phyloP scores from a whole-genome alignment of 73 alveolate genomes.

The Blepharisma japonicum region DNA sequence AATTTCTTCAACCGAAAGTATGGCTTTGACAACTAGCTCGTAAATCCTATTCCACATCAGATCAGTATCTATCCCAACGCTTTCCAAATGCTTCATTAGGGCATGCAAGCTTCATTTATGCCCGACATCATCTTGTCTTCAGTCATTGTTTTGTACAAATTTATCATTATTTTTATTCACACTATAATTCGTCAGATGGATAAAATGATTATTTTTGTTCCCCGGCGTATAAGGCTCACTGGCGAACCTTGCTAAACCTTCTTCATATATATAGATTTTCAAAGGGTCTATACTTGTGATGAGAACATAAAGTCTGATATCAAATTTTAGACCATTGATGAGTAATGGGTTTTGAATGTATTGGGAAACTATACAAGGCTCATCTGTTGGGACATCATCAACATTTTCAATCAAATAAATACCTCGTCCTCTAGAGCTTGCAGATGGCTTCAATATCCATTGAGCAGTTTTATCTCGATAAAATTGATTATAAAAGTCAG shows the following conservation, averaged over 20 bases:
- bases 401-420: conserved; percentile 56
- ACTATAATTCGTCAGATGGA: conserved; percentile 74
- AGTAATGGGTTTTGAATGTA: conserved; percentile 74
- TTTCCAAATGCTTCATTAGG: neutral
- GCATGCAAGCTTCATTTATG: conserved; percentile 67
- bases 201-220: conserved; percentile 36
- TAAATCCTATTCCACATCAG: conserved; percentile 52
- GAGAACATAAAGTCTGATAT: conserved; percentile 70
- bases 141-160: conserved; percentile 27
- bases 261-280: conserved; percentile 65
- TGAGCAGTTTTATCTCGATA: conserved; percentile 52
- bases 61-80: conserved; percentile 44
- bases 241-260: conserved; percentile 69
- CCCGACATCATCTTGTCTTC: conserved; percentile 50
- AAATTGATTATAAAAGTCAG: conserved; percentile 64
- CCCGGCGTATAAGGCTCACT: conserved; percentile 38
- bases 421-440: conserved; percentile 76
- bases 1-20: conserved; percentile 49
- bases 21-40: conserved; percentile 59
- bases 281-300: conserved; percentile 74
- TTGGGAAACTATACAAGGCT: conserved; percentile 51
- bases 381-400: conserved; percentile 56
- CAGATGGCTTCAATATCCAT: conserved; percentile 76
- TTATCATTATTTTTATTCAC: conserved; percentile 65
- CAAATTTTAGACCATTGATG: conserved; percentile 68